Percentiles rank a stretch among this genome's conserved stretches.
phyloP scores from a whole-genome alignment of 371 early-diverging fungal species.

The Mortierella sp. region DNA sequence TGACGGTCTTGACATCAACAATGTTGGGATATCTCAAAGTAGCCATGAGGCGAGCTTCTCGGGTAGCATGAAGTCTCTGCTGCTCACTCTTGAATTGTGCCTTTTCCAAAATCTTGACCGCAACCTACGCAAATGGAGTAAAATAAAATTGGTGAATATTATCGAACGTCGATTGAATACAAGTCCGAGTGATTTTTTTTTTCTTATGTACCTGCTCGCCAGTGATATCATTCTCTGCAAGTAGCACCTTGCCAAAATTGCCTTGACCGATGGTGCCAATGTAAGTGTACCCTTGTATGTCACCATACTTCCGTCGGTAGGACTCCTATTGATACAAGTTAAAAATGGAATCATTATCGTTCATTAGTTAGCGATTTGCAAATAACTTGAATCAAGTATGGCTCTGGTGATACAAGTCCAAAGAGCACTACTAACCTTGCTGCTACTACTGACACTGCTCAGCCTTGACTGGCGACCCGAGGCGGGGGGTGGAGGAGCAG shows the following conservation, averaged over 20 bases:
- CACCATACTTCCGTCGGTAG: slow-evolving; percentile 53
- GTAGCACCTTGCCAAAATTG: slow-evolving; percentile 87
- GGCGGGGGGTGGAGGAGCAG: slow-evolving; percentile 11
- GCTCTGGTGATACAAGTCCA: neutral
- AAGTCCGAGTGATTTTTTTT: neutral
- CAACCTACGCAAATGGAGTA: slow-evolving; percentile 54
- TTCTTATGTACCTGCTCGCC: slow-evolving; percentile 75
- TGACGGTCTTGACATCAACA: slow-evolving; percentile 89
- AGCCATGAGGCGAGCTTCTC: slow-evolving; percentile 86
- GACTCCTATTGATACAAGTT: slow-evolving; percentile 25
- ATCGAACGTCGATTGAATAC: neutral
- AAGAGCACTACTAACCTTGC: slow-evolving; percentile 20
- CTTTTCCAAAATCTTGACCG: slow-evolving; percentile 70
- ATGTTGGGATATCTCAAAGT: slow-evolving; percentile 89
- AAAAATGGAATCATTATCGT: neutral
- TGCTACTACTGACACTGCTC: slow-evolving; percentile 40
- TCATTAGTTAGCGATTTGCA: neutral
- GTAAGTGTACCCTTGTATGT: slow-evolving; percentile 53
- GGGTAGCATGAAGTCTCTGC: slow-evolving; percentile 76
- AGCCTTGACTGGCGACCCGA: slow-evolving; percentile 44
- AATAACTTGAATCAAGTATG: neutral
- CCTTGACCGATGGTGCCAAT: slow-evolving; percentile 82
- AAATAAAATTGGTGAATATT: too few species aligned
- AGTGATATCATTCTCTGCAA: slow-evolving; percentile 72
- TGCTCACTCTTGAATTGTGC: slow-evolving; percentile 60